Percentiles rank a stretch among this genome's conserved stretches.
Evolutionary conservation across 2,329 filamentous ascomycete species (phyloP).

Genomic region (Plectosphaerella cucumerina): DNA sequence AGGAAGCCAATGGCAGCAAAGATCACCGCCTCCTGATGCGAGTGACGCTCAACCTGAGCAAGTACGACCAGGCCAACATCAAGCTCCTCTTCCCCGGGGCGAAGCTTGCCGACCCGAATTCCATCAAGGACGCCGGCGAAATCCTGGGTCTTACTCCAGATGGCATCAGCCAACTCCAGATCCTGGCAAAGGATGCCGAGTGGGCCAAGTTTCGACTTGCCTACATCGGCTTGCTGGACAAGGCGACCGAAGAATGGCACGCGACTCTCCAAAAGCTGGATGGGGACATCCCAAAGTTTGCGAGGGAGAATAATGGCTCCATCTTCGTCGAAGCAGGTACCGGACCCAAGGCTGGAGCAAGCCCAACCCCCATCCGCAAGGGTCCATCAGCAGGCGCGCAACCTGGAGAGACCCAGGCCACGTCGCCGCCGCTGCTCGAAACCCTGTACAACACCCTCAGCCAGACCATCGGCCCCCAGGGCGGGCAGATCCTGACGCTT

Average conservation of each 20-base stretch:
- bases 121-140: too few relatives aligned
- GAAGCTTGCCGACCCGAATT: background rate
- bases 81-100: background rate
- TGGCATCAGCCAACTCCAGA: background rate
- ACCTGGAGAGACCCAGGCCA: background rate
- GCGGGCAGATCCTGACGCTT: background rate
- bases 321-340: background rate
- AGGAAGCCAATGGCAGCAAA: background rate
- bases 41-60: background rate
- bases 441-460: background rate
- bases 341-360: background rate
- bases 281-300: background rate
- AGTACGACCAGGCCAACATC: background rate
- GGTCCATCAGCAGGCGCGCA: background rate
- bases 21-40: background rate
- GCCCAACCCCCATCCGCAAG: background rate
- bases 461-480: background rate
- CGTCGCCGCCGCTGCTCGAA: background rate
- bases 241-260: too few relatives aligned
- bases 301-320: background rate
- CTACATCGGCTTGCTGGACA: too few relatives aligned
- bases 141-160: too few relatives aligned
- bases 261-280: background rate
- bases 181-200: background rate
- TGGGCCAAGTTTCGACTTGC: background rate